Evolutionary conservation across 257 asterid species (phyloP).

Genomic region (Primulina tabacum): DNA sequence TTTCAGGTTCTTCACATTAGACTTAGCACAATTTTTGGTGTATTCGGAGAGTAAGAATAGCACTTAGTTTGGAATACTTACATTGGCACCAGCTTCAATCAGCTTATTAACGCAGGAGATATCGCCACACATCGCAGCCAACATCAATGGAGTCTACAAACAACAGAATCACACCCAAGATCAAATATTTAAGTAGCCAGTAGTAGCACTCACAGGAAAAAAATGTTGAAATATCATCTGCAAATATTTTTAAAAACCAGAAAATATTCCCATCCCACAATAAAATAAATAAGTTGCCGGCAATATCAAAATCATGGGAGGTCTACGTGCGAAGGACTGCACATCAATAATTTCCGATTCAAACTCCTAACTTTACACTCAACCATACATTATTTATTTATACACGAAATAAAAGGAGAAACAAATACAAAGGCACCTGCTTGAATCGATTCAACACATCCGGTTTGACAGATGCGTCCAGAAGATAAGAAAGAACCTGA

Average conservation of each 20-base stretch:
- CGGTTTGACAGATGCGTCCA: constrained; percentile 69
- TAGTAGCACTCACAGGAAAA: neutral
- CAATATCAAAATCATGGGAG: no score
- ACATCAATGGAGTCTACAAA: constrained; percentile 90
- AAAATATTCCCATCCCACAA: neutral
- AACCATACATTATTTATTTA: neutral
- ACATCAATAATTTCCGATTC: constrained; percentile 1
- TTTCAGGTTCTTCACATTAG: neutral
- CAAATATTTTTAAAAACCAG: constrained; percentile 21
- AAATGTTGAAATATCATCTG: neutral
- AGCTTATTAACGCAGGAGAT: constrained; percentile 75
- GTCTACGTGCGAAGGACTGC: neutral
- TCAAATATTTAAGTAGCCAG: neutral
- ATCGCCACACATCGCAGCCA: constrained; percentile 99
- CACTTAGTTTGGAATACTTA: constrained; percentile 30
- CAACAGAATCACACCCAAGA: constrained; percentile 29
- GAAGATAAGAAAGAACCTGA: constrained; percentile 74
- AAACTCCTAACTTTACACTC: neutral
- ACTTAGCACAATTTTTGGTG: neutral
- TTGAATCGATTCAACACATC: constrained; percentile 80
- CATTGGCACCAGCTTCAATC: constrained; percentile 95
- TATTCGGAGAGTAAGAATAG: neutral
- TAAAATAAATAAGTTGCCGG: neutral
- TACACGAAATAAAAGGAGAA: neutral
- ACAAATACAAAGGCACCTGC: constrained; percentile 44